These are phyloP conservation scores for Firmiana major DNA, from an alignment of 345 rosid species.

Conservation along the genomic window DNA sequence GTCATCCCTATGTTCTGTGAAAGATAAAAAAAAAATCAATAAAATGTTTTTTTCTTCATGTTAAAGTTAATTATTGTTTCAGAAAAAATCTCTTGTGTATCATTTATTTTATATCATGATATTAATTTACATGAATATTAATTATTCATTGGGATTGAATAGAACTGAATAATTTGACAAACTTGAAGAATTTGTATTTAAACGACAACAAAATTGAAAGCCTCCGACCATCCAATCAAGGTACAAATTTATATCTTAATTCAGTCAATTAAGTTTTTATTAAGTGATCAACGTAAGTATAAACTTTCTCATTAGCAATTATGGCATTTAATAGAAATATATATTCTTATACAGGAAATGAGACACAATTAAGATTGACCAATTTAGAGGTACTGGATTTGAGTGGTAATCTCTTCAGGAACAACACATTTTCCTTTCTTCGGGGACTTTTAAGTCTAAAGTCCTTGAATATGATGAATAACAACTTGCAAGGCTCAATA, in stretches of 20 bases:
- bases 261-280: background rate
- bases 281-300: too few species aligned
- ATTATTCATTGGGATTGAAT: too few species aligned
- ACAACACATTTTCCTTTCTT: background rate
- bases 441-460: background rate
- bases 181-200: background rate
- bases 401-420: too few species aligned
- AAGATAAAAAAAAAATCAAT: too few species aligned
- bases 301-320: background rate
- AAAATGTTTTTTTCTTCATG: too few species aligned
- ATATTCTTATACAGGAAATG: background rate
- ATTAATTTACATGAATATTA: too few species aligned
- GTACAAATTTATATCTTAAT: background rate
- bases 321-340: too few species aligned
- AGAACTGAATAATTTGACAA: background rate
- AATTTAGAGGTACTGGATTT: constrained; percentile 2
- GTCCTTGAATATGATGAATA: background rate
- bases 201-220: background rate
- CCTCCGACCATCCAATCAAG: background rate
- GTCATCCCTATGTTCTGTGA: too few species aligned
- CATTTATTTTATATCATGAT: background rate
- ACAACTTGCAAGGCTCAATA: background rate
- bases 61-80: background rate
- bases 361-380: background rate
- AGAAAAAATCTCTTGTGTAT: background rate